These are phyloP conservation scores for Marchantia paleacea DNA, from an alignment of 225 moss, liverwort and hornwort species.

Conservation along the genomic window DNA sequence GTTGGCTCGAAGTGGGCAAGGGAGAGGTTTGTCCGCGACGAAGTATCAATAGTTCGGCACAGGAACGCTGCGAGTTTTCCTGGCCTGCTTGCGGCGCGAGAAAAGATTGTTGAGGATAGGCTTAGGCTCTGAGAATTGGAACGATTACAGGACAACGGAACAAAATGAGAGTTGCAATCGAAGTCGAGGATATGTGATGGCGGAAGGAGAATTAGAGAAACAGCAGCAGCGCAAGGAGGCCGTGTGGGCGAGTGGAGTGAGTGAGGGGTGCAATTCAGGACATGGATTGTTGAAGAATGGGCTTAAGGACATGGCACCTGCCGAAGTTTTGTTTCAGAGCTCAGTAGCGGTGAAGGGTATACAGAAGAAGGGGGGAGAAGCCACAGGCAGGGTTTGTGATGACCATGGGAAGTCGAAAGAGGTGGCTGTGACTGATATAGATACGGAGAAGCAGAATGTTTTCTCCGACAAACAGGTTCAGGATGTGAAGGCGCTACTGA, in stretches of 20 bases:
- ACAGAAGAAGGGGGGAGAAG: constrained; percentile 20
- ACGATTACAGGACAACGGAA: neutral
- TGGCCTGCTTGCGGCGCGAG: neutral
- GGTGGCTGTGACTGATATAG: constrained; percentile 15
- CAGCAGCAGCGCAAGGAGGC: constrained; percentile 23
- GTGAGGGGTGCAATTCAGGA: constrained; percentile 23
- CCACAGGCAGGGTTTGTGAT: constrained; percentile 8
- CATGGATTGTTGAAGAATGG: constrained; percentile 45
- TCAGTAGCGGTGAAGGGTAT: constrained; percentile 29
- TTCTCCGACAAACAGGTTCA: constrained; percentile 32
- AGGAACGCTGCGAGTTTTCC: neutral
- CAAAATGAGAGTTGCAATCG: neutral
- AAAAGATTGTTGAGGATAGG: constrained; percentile 1
- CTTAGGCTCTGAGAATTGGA: neutral
- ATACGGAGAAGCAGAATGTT: constrained; percentile 25
- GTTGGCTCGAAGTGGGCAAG: neutral
- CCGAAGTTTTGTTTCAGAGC: constrained; percentile 28
- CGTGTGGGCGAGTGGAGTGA: constrained; percentile 18
- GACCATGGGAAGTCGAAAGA: constrained; percentile 19
- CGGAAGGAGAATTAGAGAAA: constrained; percentile 37
- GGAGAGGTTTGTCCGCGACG: neutral
- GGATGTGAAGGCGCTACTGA: constrained; percentile 50
- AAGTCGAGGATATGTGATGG: constrained; percentile 34
- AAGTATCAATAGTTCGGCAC: neutral
- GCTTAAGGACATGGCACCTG: constrained; percentile 37